phyloP scores from a whole-genome alignment of 768 basidiomycete species.

The Pulveroboletus sp. region DNA sequence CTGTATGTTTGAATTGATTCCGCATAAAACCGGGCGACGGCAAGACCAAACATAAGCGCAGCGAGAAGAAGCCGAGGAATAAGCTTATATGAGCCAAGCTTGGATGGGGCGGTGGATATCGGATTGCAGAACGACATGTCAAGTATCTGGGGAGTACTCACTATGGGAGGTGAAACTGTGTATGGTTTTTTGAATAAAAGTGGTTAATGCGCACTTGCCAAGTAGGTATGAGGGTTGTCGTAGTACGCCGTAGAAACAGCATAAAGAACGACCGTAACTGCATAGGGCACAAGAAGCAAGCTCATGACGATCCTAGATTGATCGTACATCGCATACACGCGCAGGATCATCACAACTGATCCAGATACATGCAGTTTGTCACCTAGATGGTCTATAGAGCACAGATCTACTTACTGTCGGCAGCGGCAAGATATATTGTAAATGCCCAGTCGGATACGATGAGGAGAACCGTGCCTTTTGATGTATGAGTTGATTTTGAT shows the following conservation, averaged over 20 bases:
- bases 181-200: neutral
- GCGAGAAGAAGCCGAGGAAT: constrained; percentile 13
- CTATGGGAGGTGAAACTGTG: constrained; percentile 5
- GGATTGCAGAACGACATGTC: constrained; percentile 14
- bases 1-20: constrained; percentile 12
- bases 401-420: constrained; percentile 15
- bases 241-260: neutral
- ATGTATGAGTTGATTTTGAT: neutral
- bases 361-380: neutral
- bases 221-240: constrained; percentile 3
- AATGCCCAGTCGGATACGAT: neutral
- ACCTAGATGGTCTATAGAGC: neutral
- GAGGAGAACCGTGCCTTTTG: constrained; percentile 9
- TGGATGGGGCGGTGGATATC: neutral
- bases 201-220: constrained; percentile 6
- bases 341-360: constrained; percentile 23
- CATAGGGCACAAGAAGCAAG: constrained; percentile 13
- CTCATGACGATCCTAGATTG: constrained; percentile 11
- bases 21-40: neutral
- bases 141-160: constrained; percentile 6
- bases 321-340: constrained; percentile 23
- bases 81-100: constrained; percentile 7
- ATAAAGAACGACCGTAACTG: constrained; percentile 1
- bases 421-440: constrained; percentile 11
- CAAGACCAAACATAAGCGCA: constrained; percentile 9